phyloP scores from a whole-genome alignment of 495 filamentous ascomycete genomes.

The Tuber borchii region DNA sequence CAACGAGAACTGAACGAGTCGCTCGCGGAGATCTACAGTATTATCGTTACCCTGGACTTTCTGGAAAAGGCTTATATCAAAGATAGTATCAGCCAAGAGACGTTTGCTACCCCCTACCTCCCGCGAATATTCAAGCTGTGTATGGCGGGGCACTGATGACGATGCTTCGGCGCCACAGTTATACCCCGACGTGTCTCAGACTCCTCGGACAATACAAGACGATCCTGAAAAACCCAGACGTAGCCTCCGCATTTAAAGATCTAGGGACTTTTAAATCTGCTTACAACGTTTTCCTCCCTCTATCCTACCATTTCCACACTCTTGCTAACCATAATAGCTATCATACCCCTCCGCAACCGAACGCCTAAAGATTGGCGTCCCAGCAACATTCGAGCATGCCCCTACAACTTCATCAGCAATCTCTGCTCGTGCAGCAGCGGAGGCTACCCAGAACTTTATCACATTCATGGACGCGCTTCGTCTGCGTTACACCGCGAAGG shows the following conservation, averaged over 20 bases:
- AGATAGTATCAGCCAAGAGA: slow-evolving; percentile 81
- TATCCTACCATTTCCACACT: background rate
- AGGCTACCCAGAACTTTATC: slow-evolving; percentile 95
- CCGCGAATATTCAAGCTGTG: too few species aligned
- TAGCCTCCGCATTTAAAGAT: slow-evolving; percentile 72
- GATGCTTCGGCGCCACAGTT: slow-evolving; percentile 42
- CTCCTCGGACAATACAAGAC: slow-evolving; percentile 96
- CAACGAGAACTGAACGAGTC: slow-evolving; percentile 94
- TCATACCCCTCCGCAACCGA: slow-evolving; percentile 93
- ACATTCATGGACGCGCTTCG: slow-evolving; percentile 92
- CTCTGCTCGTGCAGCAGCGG: slow-evolving; percentile 47
- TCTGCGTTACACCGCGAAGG: slow-evolving; percentile 82
- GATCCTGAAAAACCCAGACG: slow-evolving; percentile 77
- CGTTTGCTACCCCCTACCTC: slow-evolving; percentile 43
- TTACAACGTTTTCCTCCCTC: slow-evolving; percentile 11
- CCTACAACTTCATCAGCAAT: slow-evolving; percentile 42
- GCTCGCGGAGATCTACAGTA: slow-evolving; percentile 93
- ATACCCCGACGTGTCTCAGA: slow-evolving; percentile 89
- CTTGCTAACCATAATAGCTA: slow-evolving; percentile 52
- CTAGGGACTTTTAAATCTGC: slow-evolving; percentile 79
- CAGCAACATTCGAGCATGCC: slow-evolving; percentile 50
- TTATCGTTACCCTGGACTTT: slow-evolving; percentile 90
- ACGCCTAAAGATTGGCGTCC: slow-evolving; percentile 80
- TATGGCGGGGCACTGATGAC: background rate
- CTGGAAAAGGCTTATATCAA: slow-evolving; percentile 95